These are phyloP conservation scores for Ophiosphaerella herpotricha DNA, from an alignment of 2,329 filamentous ascomycete species.

Conservation along the genomic window DNA sequence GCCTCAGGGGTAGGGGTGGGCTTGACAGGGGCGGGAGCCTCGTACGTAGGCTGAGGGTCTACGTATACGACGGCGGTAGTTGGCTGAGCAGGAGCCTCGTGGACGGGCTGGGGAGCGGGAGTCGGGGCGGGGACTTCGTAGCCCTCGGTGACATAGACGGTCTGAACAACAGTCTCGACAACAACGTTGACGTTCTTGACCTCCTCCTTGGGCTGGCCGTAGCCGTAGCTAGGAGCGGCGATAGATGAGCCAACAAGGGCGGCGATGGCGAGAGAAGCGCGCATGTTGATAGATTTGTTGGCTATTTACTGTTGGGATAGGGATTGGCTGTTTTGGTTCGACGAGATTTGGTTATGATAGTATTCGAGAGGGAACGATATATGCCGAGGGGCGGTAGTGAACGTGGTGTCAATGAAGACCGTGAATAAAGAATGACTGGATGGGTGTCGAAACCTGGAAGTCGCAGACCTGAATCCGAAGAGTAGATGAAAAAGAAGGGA, in stretches of 20 bases:
- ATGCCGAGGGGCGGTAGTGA: conserved; percentile 39
- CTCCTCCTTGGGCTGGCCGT: conserved; percentile 15
- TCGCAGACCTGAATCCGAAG: conserved; percentile 37
- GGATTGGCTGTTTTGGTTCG: conserved; percentile 21
- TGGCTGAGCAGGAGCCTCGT: conserved; percentile 5
- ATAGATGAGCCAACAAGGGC: conserved; percentile 39
- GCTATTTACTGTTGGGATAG: conserved; percentile 10
- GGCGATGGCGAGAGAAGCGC: conserved; percentile 30
- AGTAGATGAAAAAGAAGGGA: conserved; percentile 21
- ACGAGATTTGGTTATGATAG: conserved; percentile 14
- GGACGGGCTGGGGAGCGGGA: conserved; percentile 4
- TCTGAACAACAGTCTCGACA: conserved; percentile 34
- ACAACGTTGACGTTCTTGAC: conserved; percentile 28
- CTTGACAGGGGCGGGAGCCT: conserved; percentile 6
- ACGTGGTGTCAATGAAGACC: conserved; percentile 38
- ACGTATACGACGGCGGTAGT: conserved; percentile 13
- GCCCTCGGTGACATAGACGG: conserved; percentile 29
- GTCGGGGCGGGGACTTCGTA: conserved; percentile 7
- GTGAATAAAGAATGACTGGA: conserved; percentile 30
- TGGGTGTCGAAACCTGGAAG: conserved; percentile 37
- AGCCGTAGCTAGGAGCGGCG: conserved; percentile 25
- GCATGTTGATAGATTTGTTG: conserved; percentile 32
- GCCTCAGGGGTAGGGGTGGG: conserved; percentile 6
- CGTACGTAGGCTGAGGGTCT: conserved; percentile 5
- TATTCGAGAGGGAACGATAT: conserved; percentile 27